Evolutionary conservation across 2,329 filamentous ascomycete genomes (phyloP).

Genomic region (Onygenales sp.): DNA sequence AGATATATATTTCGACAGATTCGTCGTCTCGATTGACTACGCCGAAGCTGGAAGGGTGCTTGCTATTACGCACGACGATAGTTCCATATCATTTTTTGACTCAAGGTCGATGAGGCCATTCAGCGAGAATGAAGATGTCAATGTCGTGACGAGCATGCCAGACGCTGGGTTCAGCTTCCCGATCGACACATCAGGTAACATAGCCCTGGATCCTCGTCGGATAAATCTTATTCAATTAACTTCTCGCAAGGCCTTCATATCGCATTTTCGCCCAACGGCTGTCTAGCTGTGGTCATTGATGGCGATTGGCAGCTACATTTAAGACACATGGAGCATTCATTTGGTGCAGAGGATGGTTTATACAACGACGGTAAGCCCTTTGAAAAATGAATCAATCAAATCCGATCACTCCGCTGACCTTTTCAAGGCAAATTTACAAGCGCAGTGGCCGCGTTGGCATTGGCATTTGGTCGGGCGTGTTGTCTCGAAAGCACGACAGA

Average conservation of each 20-base stretch:
- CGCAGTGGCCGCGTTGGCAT: slow-evolving; percentile 52
- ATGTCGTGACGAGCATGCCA: slow-evolving; percentile 58
- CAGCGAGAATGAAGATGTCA: slow-evolving; percentile 53
- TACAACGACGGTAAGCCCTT: slow-evolving; percentile 28
- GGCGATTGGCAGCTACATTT: slow-evolving; percentile 30
- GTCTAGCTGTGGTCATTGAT: slow-evolving; percentile 29
- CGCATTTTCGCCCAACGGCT: slow-evolving; percentile 36
- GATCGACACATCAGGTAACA: slow-evolving; percentile 52
- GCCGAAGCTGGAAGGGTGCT: slow-evolving; percentile 63
- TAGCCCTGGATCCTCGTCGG: neutral
- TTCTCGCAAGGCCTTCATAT: slow-evolving; percentile 24
- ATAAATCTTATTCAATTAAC: neutral
- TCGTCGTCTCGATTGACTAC: slow-evolving; percentile 58
- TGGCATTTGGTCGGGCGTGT: slow-evolving; percentile 42
- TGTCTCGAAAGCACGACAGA: slow-evolving; percentile 49
- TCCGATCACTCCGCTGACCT: neutral
- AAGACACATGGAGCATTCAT: slow-evolving; percentile 30
- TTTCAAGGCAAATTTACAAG: slow-evolving; percentile 34
- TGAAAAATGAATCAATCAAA: neutral
- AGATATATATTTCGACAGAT: slow-evolving; percentile 59
- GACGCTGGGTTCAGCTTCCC: slow-evolving; percentile 71
- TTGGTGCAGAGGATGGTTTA: slow-evolving; percentile 25
- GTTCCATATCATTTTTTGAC: slow-evolving; percentile 71
- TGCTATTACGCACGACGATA: slow-evolving; percentile 67
- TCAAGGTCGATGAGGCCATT: slow-evolving; percentile 62